phyloP scores from a whole-genome alignment of 2,329 filamentous ascomycete genomes.

The Colletotrichum spaethianum region DNA sequence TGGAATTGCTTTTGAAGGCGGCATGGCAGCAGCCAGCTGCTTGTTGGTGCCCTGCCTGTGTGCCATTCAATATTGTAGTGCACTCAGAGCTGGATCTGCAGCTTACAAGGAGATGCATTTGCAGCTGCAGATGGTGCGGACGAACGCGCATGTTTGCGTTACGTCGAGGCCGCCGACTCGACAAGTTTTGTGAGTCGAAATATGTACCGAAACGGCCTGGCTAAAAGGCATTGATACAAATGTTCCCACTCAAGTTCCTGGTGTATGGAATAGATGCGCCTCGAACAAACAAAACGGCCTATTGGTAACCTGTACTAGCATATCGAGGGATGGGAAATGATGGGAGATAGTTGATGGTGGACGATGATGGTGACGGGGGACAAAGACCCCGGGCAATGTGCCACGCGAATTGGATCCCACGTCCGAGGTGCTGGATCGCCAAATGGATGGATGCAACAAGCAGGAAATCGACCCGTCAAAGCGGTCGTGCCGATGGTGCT shows the following conservation, averaged over 20 bases:
- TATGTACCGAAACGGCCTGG: neutral
- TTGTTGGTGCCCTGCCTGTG: neutral
- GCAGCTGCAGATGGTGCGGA: neutral
- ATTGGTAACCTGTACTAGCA: neutral
- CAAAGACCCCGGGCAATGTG: slow-evolving; percentile 23
- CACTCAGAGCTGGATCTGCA: neutral
- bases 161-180: neutral
- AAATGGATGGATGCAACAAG: slow-evolving; percentile 25
- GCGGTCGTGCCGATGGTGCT: slow-evolving; percentile 13
- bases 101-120: neutral
- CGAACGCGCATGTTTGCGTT: neutral
- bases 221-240: neutral
- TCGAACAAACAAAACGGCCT: neutral
- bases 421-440: slow-evolving; percentile 35
- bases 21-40: slow-evolving; percentile 2
- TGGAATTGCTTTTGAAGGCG: slow-evolving; percentile 7
- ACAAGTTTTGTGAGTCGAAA: neutral
- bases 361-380: slow-evolving; percentile 11
- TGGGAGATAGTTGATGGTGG: neutral
- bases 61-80: neutral
- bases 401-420: slow-evolving; percentile 28
- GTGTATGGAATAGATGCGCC: neutral
- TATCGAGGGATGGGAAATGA: neutral
- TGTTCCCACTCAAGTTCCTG: neutral
- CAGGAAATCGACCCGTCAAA: slow-evolving; percentile 16